phyloP scores from a whole-genome alignment of 2,329 filamentous ascomycete genomes.

The Exophiala sideris region DNA sequence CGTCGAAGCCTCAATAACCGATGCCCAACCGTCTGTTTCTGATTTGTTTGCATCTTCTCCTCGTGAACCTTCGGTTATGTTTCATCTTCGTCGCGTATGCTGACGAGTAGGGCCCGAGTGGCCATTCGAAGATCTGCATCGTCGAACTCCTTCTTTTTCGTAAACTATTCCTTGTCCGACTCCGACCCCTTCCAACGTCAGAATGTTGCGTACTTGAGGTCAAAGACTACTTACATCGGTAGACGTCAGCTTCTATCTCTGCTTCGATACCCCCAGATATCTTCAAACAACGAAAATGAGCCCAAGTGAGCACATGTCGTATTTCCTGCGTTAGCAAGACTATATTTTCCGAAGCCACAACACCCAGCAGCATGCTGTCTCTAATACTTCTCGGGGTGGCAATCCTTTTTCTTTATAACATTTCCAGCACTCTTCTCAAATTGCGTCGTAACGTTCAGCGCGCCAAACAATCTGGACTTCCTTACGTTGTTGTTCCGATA shows the following conservation, averaged over 20 bases:
- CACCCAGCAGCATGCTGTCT: conserved; percentile 14
- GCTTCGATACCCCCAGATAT: not conserved
- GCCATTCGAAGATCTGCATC: not conserved
- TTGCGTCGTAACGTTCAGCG: conserved; percentile 27
- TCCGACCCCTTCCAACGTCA: conserved; percentile 5
- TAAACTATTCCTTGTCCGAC: conserved; percentile 12
- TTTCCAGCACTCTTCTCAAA: conserved; percentile 5
- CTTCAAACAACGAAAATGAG: no score
- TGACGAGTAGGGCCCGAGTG: not conserved
- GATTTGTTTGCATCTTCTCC: not conserved
- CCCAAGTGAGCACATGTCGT: no score
- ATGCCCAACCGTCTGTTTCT: not conserved
- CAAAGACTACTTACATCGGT: conserved; percentile 7
- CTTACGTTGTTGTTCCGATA: conserved; percentile 30
- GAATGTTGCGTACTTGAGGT: no score
- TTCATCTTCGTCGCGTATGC: not conserved
- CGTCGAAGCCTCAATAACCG: not conserved
- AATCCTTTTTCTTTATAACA: conserved; percentile 10
- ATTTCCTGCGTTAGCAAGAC: not conserved
- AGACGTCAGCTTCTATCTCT: not conserved
- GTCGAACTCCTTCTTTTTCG: conserved; percentile 1
- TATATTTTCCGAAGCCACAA: not conserved
- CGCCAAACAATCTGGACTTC: conserved; percentile 31
- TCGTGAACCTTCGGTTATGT: not conserved
- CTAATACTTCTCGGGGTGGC: conserved; percentile 9